Evolutionary conservation across 2,329 filamentous ascomycete genomes (phyloP).

Genomic region (Dactylonectria macrodidyma): DNA sequence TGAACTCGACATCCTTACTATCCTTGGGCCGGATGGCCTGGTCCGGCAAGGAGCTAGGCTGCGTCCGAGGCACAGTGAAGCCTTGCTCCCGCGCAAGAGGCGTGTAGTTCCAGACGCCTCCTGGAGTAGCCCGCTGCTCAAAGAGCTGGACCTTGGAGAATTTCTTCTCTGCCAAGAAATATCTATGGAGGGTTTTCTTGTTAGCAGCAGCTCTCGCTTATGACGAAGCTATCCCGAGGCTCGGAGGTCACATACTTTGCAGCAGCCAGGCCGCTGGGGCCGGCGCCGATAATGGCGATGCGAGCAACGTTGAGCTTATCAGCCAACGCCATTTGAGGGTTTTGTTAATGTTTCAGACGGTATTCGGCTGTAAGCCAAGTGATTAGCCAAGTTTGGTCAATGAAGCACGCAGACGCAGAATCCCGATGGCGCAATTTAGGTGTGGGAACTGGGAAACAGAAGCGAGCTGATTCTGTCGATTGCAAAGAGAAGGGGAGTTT

Average conservation of each 20-base stretch:
- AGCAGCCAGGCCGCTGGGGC: slow-evolving; percentile 77
- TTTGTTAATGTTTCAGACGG: neutral
- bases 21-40: slow-evolving; percentile 58
- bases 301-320: slow-evolving; percentile 56
- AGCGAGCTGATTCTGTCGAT: neutral
- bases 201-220: slow-evolving; percentile 2
- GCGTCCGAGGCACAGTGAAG: slow-evolving; percentile 50
- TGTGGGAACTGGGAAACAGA: neutral
- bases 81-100: slow-evolving; percentile 42
- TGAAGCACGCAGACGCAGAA: neutral
- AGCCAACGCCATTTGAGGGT: slow-evolving; percentile 33
- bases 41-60: slow-evolving; percentile 53
- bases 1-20: slow-evolving; percentile 62
- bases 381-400: no score
- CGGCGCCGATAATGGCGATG: slow-evolving; percentile 81
- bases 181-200: slow-evolving; percentile 61
- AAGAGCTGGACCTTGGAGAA: slow-evolving; percentile 78
- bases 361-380: neutral
- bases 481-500: neutral
- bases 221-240: no score
- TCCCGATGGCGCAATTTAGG: slow-evolving; percentile 12
- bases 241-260: slow-evolving; percentile 54
- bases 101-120: slow-evolving; percentile 82
- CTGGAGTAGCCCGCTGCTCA: slow-evolving; percentile 76
- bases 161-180: slow-evolving; percentile 73